Conservation (phyloP, 1,284 basidiomycete species). For the Termitomyces sp. region DNA sequence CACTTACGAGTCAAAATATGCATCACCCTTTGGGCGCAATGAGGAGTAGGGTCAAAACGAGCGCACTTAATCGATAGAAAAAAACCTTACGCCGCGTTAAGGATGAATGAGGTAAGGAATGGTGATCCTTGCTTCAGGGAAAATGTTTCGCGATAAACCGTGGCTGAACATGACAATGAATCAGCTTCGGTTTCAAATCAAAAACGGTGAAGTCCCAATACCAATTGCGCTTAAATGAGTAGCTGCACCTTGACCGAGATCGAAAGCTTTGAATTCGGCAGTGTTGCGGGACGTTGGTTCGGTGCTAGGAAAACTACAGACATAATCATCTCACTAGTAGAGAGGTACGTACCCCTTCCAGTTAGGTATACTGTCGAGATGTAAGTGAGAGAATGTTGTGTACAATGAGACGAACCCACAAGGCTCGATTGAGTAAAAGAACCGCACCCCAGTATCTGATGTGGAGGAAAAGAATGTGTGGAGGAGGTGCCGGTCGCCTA, state of each 20-base stretch:
- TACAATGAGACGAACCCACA: constrained; percentile 45
- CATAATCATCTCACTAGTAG: not conserved
- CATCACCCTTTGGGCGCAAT: constrained; percentile 60
- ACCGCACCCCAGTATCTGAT: constrained; percentile 77
- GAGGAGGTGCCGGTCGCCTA: constrained; percentile 48
- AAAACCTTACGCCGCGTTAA: constrained; percentile 64
- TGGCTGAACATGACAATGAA: constrained; percentile 35
- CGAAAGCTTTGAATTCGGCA: constrained; percentile 60
- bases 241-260: constrained; percentile 73
- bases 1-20: constrained; percentile 69
- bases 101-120: constrained; percentile 70
- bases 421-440: constrained; percentile 74
- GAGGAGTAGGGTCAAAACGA: constrained; percentile 3
- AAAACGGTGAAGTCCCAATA: constrained; percentile 20
- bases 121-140: constrained; percentile 61
- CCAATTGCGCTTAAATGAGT: constrained; percentile 69
- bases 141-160: constrained; percentile 56
- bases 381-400: not conserved
- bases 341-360: constrained; percentile 48
- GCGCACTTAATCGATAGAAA: not conserved
- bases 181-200: not conserved
- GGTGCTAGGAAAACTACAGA: constrained; percentile 26
- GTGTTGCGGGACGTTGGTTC: constrained; percentile 40
- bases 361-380: constrained; percentile 52
- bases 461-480: constrained; percentile 69